phyloP scores from a whole-genome alignment of 352 stramenopile species.

The Aphanomyces stellatus region DNA sequence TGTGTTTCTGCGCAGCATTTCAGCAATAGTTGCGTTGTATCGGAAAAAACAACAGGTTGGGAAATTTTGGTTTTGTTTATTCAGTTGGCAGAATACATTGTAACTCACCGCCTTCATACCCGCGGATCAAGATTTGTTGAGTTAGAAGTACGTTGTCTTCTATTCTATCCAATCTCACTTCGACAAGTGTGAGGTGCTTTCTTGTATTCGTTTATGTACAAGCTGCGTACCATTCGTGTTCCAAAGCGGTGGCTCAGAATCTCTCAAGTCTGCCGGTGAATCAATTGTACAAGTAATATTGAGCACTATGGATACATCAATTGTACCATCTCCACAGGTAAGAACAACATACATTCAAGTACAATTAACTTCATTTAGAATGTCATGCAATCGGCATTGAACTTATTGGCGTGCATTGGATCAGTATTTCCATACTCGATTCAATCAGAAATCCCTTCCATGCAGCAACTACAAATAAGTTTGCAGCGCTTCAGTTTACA shows the following conservation, averaged over 20 bases:
- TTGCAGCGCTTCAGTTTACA: conserved; percentile 70
- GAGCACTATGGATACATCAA: conserved; percentile 48
- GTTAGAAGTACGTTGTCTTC: conserved; percentile 19
- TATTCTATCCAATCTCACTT: neutral
- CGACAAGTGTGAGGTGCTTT: conserved; percentile 49
- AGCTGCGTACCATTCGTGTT: conserved; percentile 57
- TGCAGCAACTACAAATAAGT: conserved; percentile 54
- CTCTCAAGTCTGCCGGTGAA: conserved; percentile 24
- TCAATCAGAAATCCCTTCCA: conserved; percentile 51
- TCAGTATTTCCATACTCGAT: conserved; percentile 62
- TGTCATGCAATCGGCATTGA: conserved; percentile 61
- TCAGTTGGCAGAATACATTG: conserved; percentile 47
- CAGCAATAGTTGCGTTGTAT: conserved; percentile 44
- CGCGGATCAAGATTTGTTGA: conserved; percentile 44
- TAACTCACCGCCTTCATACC: conserved; percentile 46
- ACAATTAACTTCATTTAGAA: conserved; percentile 12
- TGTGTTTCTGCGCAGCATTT: conserved; percentile 54
- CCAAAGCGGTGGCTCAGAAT: conserved; percentile 30
- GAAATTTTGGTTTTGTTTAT: conserved; percentile 58
- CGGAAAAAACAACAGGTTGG: conserved; percentile 51
- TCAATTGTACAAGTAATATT: conserved; percentile 49
- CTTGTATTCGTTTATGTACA: conserved; percentile 45
- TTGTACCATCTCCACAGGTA: conserved; percentile 44
- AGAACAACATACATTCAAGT: too few relatives aligned
- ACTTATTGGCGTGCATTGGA: conserved; percentile 52